These are phyloP conservation scores for Lathyrus oleraceus DNA, from an alignment of 306 rosid species.

Conservation along the genomic window DNA sequence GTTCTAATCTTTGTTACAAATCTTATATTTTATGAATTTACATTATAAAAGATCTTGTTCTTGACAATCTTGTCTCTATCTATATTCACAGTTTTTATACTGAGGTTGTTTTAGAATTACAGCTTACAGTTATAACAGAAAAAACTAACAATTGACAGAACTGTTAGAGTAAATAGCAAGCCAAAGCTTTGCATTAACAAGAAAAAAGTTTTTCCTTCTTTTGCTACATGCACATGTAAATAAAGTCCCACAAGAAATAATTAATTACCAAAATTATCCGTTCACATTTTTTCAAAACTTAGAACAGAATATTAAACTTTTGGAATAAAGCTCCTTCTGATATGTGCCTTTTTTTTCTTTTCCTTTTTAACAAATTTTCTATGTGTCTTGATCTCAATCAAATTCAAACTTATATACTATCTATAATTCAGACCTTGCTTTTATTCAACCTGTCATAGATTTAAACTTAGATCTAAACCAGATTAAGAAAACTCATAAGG, in stretches of 20 bases:
- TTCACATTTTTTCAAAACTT: slow-evolving; percentile 37
- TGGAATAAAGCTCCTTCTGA: slow-evolving; percentile 27
- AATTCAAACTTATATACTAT: slow-evolving; percentile 23
- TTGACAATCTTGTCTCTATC: too few relatives aligned
- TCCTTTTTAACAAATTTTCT: too few relatives aligned
- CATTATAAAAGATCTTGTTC: too few relatives aligned
- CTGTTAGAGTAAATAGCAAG: not conserved
- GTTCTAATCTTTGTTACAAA: too few relatives aligned
- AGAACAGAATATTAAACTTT: slow-evolving; percentile 26
- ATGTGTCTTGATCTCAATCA: slow-evolving; percentile 21
- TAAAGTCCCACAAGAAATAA: slow-evolving; percentile 1
- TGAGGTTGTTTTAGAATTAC: not conserved
- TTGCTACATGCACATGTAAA: slow-evolving; percentile 4
- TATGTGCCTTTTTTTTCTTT: not conserved
- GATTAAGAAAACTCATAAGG: slow-evolving; percentile 24
- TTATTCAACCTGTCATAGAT: slow-evolving; percentile 22
- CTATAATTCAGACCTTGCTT: slow-evolving; percentile 32
- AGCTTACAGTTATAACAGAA: not conserved
- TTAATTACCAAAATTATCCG: slow-evolving; percentile 29
- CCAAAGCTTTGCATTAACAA: slow-evolving; percentile 22
- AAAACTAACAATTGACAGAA: not conserved
- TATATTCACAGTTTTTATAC: too few relatives aligned
- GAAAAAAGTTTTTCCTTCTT: slow-evolving; percentile 36
- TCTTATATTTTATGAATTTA: too few relatives aligned
- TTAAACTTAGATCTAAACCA: slow-evolving; percentile 46